Conservation (phyloP, 2,329 filamentous ascomycete species). For the Aspergillus neoniger region DNA sequence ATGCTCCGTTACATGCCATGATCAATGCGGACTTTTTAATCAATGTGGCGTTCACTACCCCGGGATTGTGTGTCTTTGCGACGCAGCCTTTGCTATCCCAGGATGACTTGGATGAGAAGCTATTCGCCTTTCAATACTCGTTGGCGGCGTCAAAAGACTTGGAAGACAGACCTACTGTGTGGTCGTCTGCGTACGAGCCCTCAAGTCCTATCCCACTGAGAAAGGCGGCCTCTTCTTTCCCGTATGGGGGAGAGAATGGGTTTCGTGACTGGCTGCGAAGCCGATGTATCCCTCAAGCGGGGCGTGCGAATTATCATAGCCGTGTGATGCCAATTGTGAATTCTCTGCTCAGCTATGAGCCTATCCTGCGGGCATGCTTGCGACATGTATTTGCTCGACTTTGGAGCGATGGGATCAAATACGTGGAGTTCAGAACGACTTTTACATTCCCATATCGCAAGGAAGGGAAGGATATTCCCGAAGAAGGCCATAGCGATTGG, state of each 20-base stretch:
- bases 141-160: conserved; percentile 48
- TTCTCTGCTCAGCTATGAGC: conserved; percentile 83
- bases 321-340: conserved; percentile 73
- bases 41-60: conserved; percentile 66
- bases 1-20: conserved; percentile 90
- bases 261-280: conserved; percentile 78
- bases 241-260: conserved; percentile 67
- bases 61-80: conserved; percentile 71
- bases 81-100: conserved; percentile 58
- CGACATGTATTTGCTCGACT: conserved; percentile 70
- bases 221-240: conserved; percentile 71
- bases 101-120: conserved; percentile 55
- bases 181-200: conserved; percentile 64
- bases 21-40: conserved; percentile 82
- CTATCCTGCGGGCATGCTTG: conserved; percentile 78
- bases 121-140: conserved; percentile 64
- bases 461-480: conserved; percentile 64
- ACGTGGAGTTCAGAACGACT: conserved; percentile 77
- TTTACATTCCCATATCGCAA: conserved; percentile 72
- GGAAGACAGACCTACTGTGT: conserved; percentile 57
- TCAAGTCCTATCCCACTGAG: conserved; percentile 60
- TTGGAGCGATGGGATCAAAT: conserved; percentile 78
- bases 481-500: conserved; percentile 68
- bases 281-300: conserved; percentile 69
- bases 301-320: conserved; percentile 75